phyloP scores from a whole-genome alignment of 2,329 filamentous ascomycete species.

The Aspergillus aculeatinus region DNA sequence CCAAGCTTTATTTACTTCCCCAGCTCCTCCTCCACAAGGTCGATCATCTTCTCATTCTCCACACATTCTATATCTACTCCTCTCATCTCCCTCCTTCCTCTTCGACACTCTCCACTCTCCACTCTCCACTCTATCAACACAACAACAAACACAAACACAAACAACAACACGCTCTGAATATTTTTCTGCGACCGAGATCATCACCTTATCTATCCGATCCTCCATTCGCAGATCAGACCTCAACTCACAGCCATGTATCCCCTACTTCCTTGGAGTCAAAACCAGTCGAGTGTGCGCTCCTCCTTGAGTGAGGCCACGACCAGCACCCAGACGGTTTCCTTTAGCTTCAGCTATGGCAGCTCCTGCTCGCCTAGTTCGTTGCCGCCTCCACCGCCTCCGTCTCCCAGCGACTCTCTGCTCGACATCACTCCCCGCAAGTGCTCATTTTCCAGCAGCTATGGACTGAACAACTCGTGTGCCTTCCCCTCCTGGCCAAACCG shows the following conservation, averaged over 20 bases:
- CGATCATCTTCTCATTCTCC: not conserved
- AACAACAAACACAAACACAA: not conserved
- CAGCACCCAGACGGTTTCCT: constrained; percentile 19
- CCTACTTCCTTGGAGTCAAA: constrained; percentile 24
- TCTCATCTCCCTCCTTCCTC: not conserved
- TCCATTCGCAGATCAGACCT: constrained; percentile 3
- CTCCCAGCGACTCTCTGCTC: constrained; percentile 38
- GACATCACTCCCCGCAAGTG: constrained; percentile 45
- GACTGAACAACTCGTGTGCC: constrained; percentile 42
- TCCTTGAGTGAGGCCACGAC: constrained; percentile 23
- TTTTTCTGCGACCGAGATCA: not conserved
- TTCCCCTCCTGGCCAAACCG: constrained; percentile 48
- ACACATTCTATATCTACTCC: constrained; percentile 11
- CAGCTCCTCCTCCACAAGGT: not conserved
- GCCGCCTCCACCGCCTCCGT: constrained; percentile 42
- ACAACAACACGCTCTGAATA: not conserved
- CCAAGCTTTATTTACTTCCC: constrained; percentile 13
- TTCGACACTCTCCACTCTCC: not conserved
- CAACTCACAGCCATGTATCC: constrained; percentile 19
- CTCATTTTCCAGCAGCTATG: constrained; percentile 41
- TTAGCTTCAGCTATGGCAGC: constrained; percentile 30
- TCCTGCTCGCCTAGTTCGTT: constrained; percentile 26
- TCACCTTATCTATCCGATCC: not conserved
- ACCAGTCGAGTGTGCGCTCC: constrained; percentile 22
- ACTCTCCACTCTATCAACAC: not conserved